phyloP scores from a whole-genome alignment of 2,329 filamentous ascomycete species.

The Calonectria pseudoreteaudii region DNA sequence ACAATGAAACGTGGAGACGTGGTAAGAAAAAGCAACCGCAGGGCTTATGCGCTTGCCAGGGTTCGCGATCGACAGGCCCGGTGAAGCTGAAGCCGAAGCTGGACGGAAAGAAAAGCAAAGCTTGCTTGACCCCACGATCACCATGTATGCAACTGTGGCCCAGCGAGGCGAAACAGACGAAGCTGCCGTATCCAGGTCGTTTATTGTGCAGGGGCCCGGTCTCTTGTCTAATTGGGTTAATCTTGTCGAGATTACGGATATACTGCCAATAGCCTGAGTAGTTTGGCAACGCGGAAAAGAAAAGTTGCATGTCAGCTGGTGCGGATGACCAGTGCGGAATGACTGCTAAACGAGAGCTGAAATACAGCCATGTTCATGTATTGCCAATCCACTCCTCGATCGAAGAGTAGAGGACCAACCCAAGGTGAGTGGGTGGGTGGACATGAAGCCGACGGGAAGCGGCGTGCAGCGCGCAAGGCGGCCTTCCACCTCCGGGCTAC shows the following conservation, averaged over 20 bases:
- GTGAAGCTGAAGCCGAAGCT: conserved; percentile 22
- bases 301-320: conserved; percentile 15
- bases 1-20: conserved; percentile 27
- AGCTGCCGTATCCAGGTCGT: not conserved
- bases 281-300: conserved; percentile 7
- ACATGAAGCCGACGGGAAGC: conserved; percentile 35
- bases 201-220: not conserved
- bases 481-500: conserved; percentile 27
- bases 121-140: conserved; percentile 10
- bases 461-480: conserved; percentile 35
- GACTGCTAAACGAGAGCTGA: not conserved
- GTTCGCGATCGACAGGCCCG: conserved; percentile 21
- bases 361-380: not conserved
- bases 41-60: conserved; percentile 12
- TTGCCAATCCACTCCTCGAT: not conserved
- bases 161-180: conserved; percentile 14
- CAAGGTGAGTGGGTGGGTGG: not conserved
- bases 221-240: conserved; percentile 8
- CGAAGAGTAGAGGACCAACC: not conserved
- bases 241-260: not conserved
- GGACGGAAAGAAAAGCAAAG: conserved; percentile 2
- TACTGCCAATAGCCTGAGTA: conserved; percentile 3
- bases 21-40: conserved; percentile 21
- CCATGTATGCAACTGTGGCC: conserved; percentile 10
- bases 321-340: not conserved